phyloP scores from a whole-genome alignment of 352 stramenopile species.

The Pythium biforme region DNA sequence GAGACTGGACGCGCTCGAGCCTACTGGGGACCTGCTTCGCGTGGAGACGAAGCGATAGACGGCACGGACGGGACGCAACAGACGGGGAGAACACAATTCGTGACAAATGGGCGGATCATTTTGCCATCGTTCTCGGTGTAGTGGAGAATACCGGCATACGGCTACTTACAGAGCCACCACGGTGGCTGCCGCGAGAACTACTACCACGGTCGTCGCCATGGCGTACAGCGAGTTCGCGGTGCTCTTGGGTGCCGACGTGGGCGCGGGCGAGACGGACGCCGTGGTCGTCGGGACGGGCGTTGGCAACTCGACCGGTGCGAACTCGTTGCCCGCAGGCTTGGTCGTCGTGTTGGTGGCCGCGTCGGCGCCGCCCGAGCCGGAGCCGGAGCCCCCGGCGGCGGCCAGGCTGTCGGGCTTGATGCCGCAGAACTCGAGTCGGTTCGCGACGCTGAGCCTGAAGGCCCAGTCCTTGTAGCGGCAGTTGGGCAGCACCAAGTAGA shows the following conservation, averaged over 20 bases:
- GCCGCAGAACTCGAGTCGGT: slow-evolving; percentile 49
- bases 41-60: slow-evolving; percentile 56
- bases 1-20: slow-evolving; percentile 81
- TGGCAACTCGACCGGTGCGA: too few species aligned
- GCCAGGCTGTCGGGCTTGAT: slow-evolving; percentile 30
- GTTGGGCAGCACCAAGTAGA: slow-evolving; percentile 60
- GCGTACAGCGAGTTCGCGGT: neutral
- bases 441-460: slow-evolving; percentile 38
- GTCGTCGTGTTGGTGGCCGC: slow-evolving; percentile 7
- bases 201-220: neutral
- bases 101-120: too few species aligned
- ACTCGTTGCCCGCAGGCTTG: slow-evolving; percentile 15
- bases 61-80: neutral
- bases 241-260: neutral
- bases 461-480: slow-evolving; percentile 59
- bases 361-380: neutral
- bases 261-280: neutral
- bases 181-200: neutral
- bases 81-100: too few species aligned
- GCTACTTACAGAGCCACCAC: slow-evolving; percentile 2
- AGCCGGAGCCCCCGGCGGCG: slow-evolving; percentile 5
- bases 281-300: slow-evolving; percentile 32
- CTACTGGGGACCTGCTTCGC: slow-evolving; percentile 73
- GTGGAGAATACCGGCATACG: too few species aligned
- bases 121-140: too few species aligned